Conservation (phyloP, 2,329 filamentous ascomycete genomes). For the Colletotrichum shisoi region DNA sequence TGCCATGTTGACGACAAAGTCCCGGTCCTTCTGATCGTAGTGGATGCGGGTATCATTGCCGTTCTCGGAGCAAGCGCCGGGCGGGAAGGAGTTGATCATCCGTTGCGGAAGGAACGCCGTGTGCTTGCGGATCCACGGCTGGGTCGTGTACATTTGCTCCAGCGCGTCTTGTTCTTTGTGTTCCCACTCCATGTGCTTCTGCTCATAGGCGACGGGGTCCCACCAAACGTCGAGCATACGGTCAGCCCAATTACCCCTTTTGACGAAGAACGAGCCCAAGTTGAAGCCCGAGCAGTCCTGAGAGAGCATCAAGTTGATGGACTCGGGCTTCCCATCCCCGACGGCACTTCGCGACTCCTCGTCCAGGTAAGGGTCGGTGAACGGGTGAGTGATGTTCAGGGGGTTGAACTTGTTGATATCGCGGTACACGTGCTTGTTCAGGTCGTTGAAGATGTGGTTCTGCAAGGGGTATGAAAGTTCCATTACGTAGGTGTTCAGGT, state of each 20-base stretch:
- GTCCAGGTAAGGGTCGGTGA: slow-evolving; percentile 78
- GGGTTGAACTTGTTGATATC: slow-evolving; percentile 98
- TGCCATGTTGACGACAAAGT: slow-evolving; percentile 98
- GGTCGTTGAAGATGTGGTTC: slow-evolving; percentile 84
- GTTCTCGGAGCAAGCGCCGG: slow-evolving; percentile 83
- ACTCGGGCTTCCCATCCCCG: slow-evolving; percentile 79
- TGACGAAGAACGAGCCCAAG: slow-evolving; percentile 91
- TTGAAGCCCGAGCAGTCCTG: slow-evolving; percentile 98
- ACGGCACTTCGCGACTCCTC: slow-evolving; percentile 72
- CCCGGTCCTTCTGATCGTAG: slow-evolving; percentile 83
- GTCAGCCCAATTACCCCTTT: slow-evolving; percentile 87
- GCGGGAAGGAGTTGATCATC: slow-evolving; percentile 92
- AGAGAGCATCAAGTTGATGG: slow-evolving; percentile 85
- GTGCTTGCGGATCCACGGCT: slow-evolving; percentile 91
- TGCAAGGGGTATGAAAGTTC: slow-evolving; percentile 91
- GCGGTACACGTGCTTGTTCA: slow-evolving; percentile 80
- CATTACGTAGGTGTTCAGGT: slow-evolving; percentile 98
- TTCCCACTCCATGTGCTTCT: slow-evolving; percentile 98
- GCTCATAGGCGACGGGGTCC: slow-evolving; percentile 97
- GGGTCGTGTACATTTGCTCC: slow-evolving; percentile 87
- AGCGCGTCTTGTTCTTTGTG: slow-evolving; percentile 98
- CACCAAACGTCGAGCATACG: slow-evolving; percentile 95
- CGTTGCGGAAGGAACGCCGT: slow-evolving; percentile 90
- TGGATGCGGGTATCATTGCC: slow-evolving; percentile 80
- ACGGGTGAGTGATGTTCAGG: slow-evolving; percentile 88